These are phyloP conservation scores for Suhomyces kilbournensis DNA, from an alignment of 805 yeast species.

Conservation along the genomic window DNA sequence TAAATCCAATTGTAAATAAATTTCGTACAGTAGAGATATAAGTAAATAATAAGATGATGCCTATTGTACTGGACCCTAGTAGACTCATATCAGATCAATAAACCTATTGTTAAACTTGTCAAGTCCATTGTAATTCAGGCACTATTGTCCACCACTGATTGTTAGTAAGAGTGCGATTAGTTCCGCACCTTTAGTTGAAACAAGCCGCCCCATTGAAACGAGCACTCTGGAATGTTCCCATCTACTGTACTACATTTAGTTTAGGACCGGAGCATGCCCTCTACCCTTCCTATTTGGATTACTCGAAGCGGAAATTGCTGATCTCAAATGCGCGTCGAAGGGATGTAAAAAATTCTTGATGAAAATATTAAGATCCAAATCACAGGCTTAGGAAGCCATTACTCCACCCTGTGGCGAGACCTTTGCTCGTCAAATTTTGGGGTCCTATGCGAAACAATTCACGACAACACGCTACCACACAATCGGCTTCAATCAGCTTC, in stretches of 20 bases:
- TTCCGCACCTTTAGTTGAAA: not conserved
- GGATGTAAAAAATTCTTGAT: not conserved
- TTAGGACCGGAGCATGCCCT: not conserved
- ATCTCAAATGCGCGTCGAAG: not conserved
- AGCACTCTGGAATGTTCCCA: not conserved
- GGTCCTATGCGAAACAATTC: not conserved
- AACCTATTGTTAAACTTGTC: not conserved
- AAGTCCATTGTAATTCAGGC: not conserved
- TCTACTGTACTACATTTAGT: not conserved
- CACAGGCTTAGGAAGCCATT: not conserved
- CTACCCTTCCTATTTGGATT: not conserved
- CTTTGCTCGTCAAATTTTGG: not conserved
- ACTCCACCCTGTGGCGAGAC: not conserved
- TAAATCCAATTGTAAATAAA: not conserved
- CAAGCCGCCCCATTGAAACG: not conserved
- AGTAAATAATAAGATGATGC: not conserved
- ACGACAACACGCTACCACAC: not conserved
- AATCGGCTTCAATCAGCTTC: not conserved
- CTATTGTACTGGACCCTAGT: not conserved
- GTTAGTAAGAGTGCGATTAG: not conserved
- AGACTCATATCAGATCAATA: not conserved
- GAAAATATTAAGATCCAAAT: not conserved
- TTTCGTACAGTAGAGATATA: not conserved
- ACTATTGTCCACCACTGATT: not conserved
- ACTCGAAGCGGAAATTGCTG: not conserved